Evolutionary conservation across 805 yeast species (phyloP).

Genomic region (Torulaspora franciscae): DNA sequence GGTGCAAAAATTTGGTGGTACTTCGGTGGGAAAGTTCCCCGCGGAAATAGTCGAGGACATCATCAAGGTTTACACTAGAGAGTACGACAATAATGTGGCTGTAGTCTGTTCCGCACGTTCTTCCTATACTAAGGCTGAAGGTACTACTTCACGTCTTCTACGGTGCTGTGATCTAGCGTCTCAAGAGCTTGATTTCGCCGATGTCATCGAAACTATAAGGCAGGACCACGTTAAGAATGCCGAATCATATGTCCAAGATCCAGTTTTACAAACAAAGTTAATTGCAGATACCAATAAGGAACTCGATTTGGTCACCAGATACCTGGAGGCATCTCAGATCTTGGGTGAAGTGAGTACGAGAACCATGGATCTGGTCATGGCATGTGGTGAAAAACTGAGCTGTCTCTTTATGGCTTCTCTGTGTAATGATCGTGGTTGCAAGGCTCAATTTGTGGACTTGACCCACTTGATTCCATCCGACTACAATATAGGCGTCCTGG

Average conservation of each 20-base stretch:
- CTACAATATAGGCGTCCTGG: constrained; percentile 53
- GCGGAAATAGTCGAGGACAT: constrained; percentile 79
- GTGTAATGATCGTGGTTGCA: constrained; percentile 75
- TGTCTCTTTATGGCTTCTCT: constrained; percentile 85
- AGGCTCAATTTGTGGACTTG: constrained; percentile 74
- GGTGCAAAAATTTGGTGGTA: constrained; percentile 95
- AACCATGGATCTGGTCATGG: constrained; percentile 84
- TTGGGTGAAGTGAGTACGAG: constrained; percentile 88
- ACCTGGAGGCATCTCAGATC: constrained; percentile 80
- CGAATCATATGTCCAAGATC: constrained; percentile 42
- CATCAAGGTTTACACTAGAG: constrained; percentile 55
- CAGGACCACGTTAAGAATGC: constrained; percentile 81
- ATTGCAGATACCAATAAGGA: constrained; percentile 58
- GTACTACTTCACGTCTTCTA: constrained; percentile 85
- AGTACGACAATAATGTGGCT: constrained; percentile 59
- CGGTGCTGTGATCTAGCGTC: constrained; percentile 78
- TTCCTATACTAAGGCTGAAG: constrained; percentile 84
- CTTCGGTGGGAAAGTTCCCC: constrained; percentile 93
- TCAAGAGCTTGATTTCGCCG: constrained; percentile 51
- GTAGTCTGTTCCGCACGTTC: constrained; percentile 96
- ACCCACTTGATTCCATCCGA: constrained; percentile 65
- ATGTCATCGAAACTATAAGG: constrained; percentile 60
- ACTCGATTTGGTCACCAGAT: constrained; percentile 59
- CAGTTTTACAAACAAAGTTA: constrained; percentile 47
- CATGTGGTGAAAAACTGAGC: constrained; percentile 88